Percentiles rank a stretch among this genome's conserved stretches.
Conservation (phyloP, 176 grass and related monocot genomes). For the Typha latifolia region DNA sequence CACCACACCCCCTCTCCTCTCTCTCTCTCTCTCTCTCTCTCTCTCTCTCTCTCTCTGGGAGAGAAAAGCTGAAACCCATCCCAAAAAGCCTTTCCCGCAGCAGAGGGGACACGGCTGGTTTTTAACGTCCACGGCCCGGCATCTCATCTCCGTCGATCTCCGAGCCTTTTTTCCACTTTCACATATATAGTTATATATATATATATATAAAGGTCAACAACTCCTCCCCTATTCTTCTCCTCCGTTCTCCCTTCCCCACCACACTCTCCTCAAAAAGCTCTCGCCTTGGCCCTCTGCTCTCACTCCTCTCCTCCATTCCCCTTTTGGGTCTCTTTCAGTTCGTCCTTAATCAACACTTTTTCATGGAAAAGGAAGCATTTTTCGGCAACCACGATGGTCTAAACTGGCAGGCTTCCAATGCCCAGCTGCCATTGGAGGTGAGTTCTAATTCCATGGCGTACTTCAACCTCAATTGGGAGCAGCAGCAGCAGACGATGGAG, state of each 20-base stretch:
- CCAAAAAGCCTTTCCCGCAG: background rate
- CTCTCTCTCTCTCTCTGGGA: no score
- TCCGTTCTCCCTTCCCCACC: no score
- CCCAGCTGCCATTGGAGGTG: background rate
- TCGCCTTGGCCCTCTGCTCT: background rate
- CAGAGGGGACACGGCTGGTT: background rate
- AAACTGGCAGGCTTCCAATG: background rate
- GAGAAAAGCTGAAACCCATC: background rate
- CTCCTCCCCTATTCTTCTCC: background rate
- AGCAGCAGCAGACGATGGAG: constrained; percentile 21
- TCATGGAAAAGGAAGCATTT: constrained; percentile 38
- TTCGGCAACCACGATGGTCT: background rate
- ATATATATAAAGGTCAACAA: constrained; percentile 38
- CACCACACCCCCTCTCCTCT: no score
- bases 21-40: no score
- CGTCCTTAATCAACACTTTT: background rate
- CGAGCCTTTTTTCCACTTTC: constrained; percentile 4
- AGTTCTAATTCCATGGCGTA: background rate
- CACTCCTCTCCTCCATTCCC: background rate
- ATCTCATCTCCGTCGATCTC: background rate
- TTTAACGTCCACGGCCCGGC: constrained; percentile 9
- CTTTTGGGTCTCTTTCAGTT: background rate
- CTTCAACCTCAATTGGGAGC: constrained; percentile 14
- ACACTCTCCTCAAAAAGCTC: background rate
- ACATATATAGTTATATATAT: constrained; percentile 4